Evolutionary conservation across 768 basidiomycete species (phyloP).

Genomic region (Hortiboletus campestris): DNA sequence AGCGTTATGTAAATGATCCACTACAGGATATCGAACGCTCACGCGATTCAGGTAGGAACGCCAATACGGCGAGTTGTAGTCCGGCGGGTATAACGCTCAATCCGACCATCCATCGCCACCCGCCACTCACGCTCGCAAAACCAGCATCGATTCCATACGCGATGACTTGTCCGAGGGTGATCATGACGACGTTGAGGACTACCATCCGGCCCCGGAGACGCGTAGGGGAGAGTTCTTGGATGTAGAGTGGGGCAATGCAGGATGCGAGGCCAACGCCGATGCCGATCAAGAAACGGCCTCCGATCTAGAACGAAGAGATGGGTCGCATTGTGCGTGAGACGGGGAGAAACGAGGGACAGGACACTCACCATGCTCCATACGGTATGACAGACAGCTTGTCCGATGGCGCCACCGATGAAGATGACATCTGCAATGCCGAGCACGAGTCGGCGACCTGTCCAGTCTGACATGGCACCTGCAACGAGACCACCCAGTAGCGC

Average conservation of each 20-base stretch:
- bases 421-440: constrained; percentile 66
- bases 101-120: constrained; percentile 87
- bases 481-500: constrained; percentile 73
- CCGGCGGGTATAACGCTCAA: constrained; percentile 68
- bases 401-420: constrained; percentile 73
- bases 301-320: constrained; percentile 53
- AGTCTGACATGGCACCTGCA: constrained; percentile 69
- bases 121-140: constrained; percentile 53
- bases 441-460: constrained; percentile 63
- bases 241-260: constrained; percentile 79
- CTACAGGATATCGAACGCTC: constrained; percentile 25
- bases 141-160: constrained; percentile 74
- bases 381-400: constrained; percentile 65
- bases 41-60: constrained; percentile 80
- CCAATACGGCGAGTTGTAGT: constrained; percentile 57
- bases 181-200: constrained; percentile 70
- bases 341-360: background rate
- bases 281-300: constrained; percentile 74
- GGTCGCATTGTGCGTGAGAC: background rate
- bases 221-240: constrained; percentile 80
- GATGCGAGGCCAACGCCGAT: constrained; percentile 73
- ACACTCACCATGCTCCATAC: constrained; percentile 65
- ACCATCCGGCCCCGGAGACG: constrained; percentile 74
- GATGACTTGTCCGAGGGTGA: constrained; percentile 78
- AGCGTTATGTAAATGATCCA: background rate